Evolutionary conservation across 108 stramenopile species (phyloP), one percentile per base, ranked within the genome.

Genomic region (Discostella pseudostelligera): DNA sequence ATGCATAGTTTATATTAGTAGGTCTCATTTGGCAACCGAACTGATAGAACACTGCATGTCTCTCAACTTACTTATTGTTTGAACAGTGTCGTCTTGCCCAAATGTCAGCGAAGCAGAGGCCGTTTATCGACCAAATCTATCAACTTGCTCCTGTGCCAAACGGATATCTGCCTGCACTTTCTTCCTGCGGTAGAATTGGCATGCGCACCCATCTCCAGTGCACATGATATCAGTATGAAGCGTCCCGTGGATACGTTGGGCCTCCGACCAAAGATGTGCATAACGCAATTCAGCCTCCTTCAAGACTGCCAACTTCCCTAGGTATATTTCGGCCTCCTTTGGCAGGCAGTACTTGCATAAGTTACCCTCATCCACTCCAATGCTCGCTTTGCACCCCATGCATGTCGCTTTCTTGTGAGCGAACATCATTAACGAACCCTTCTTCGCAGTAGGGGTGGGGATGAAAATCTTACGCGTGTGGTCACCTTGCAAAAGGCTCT

Each of bases 401-500:
- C 99, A 99, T 51, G 89, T 93, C 12, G 88, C 92, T 56, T 83
- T 89, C 76, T 97, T 98, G 56, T 93, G 85, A 25, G 99, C 95
- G 64, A 98, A 99, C 84, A 88, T 94, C 94, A 96, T 97, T 70
- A 99, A 85, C 47, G 96, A 96, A 66, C 97, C 97, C 59, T 97
- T 96, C 55, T 87, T 81, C 13, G 96, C 94, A 21, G 87, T 81
- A 11, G 98, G 96, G 0, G 97, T 99, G 17, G 94, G 94, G 67
- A 96, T 96, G 72, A 90, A 95, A 58, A 98, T 89, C 66, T 93
- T 93, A 49, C 97, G 84, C 16, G 99, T 99, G 69, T 99, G 99
- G 39, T 98, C 99, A 39, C 99, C 99, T 53, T 92, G 75, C 28
- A 99, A 76, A 62, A 99, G 81, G 4, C 83, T 69, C 58, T 89